Percentiles rank a stretch among this genome's conserved stretches.
Conservation (phyloP, 169 alveolate genomes). For the Blepharisma undulans region DNA sequence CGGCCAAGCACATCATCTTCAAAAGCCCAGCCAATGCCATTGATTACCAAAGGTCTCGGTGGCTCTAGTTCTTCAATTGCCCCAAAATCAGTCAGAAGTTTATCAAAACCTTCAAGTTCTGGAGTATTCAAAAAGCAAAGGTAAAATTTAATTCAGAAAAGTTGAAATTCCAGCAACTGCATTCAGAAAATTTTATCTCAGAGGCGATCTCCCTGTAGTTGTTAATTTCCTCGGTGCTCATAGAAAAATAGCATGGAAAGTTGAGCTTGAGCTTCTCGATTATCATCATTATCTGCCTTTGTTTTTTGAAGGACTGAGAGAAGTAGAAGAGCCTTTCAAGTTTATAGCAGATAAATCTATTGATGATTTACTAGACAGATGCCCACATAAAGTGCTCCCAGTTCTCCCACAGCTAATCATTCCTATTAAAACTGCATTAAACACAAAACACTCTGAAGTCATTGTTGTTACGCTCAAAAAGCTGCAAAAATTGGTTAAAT, state of each 20-base stretch:
- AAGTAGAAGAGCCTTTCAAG: conserved; percentile 84
- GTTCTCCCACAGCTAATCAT: conserved; percentile 81
- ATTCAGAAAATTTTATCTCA: conserved; percentile 78
- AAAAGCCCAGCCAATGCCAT: conserved; percentile 48
- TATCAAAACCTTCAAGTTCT: conserved; percentile 59
- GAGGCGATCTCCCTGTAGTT: conserved; percentile 88
- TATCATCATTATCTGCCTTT: conserved; percentile 84
- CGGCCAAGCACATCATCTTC: conserved; percentile 46
- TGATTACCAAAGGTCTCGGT: conserved; percentile 48
- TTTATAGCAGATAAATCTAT: conserved; percentile 81
- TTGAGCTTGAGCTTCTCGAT: conserved; percentile 76
- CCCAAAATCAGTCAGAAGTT: conserved; percentile 46
- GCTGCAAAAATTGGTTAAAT: conserved; percentile 77
- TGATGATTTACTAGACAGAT: conserved; percentile 73
- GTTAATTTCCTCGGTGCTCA: conserved; percentile 74
- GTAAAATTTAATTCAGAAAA: conserved; percentile 27
- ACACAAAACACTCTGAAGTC: conserved; percentile 80
- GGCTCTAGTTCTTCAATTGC: conserved; percentile 53
- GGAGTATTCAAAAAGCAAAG: conserved; percentile 45
- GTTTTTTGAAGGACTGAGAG: conserved; percentile 87
- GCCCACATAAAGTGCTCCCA: conserved; percentile 79
- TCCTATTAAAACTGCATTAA: conserved; percentile 83
- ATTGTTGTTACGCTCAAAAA: conserved; percentile 82
- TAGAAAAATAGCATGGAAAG: conserved; percentile 81
- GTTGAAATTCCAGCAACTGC: conserved; percentile 65